phyloP scores from a whole-genome alignment of 192 early-diverging fungal species.

The Podila epicladia region DNA sequence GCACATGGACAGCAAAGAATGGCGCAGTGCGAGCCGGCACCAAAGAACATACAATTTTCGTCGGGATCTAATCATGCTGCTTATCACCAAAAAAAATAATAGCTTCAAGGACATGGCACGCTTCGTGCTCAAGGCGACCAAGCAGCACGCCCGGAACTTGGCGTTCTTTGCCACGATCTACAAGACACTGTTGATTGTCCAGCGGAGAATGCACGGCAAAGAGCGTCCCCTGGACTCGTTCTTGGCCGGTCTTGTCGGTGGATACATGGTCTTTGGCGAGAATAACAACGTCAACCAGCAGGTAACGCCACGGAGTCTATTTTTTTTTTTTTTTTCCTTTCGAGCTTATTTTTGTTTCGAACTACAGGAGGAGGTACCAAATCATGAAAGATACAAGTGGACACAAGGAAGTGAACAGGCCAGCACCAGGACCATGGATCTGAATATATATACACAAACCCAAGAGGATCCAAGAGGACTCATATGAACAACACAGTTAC shows the following conservation, averaged over 20 bases:
- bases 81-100: not conserved
- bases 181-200: conserved; percentile 88
- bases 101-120: conserved; percentile 81
- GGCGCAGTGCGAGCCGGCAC: no score
- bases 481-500: no score
- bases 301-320: conserved; percentile 53
- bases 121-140: conserved; percentile 87
- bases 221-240: conserved; percentile 85
- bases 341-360: not conserved
- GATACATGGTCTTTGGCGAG: conserved; percentile 94
- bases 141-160: conserved; percentile 88
- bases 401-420: not conserved
- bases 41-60: not conserved
- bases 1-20: not conserved
- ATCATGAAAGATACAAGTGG: no score
- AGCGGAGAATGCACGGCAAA: conserved; percentile 77
- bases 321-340: conserved; percentile 2
- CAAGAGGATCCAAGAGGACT: not conserved
- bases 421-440: no score
- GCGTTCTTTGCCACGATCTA: conserved; percentile 94
- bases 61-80: no score
- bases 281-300: conserved; percentile 97
- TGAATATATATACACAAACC: not conserved
- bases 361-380: no score
- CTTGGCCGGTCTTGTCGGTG: conserved; percentile 89